phyloP scores from a whole-genome alignment of 768 basidiomycete genomes.

The Rhodotorula paludigena region DNA sequence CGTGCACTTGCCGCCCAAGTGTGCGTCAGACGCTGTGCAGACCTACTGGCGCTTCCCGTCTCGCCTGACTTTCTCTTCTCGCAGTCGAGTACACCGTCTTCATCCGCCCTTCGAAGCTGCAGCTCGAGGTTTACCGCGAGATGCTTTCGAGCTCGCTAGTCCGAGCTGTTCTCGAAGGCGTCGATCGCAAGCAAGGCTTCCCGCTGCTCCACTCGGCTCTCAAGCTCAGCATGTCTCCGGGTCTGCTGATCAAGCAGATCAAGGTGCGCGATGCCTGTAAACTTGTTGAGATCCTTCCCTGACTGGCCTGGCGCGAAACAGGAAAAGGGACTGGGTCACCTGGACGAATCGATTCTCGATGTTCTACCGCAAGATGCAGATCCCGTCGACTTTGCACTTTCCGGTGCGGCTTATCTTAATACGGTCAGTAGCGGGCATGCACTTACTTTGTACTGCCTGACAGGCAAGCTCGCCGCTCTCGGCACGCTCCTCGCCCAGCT shows the following conservation, averaged over 20 bases:
- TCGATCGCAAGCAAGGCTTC: conserved; percentile 65
- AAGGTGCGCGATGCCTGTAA: no score
- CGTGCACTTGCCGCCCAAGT: conserved; percentile 83
- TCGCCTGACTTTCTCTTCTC: not conserved
- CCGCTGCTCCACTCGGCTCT: conserved; percentile 70
- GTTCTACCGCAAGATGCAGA: conserved; percentile 43
- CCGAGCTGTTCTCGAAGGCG: conserved; percentile 63
- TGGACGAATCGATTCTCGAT: conserved; percentile 38
- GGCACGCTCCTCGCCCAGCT: conserved; percentile 61
- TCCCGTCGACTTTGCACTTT: conserved; percentile 61
- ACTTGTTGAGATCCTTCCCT: no score
- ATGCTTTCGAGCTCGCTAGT: conserved; percentile 69
- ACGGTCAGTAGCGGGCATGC: not conserved
- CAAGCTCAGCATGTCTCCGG: conserved; percentile 89
- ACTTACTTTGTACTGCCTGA: not conserved
- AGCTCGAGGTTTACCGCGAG: conserved; percentile 68
- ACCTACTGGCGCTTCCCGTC: not conserved
- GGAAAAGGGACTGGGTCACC: conserved; percentile 4
- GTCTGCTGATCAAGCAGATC: conserved; percentile 54
- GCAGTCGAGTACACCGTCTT: conserved; percentile 99
- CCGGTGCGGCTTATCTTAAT: conserved; percentile 56
- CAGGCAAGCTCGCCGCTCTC: conserved; percentile 71
- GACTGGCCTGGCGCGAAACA: no score
- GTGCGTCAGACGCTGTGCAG: conserved; percentile 57
- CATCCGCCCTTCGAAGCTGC: conserved; percentile 76